Evolutionary conservation across 345 rosid species (phyloP), one percentile per base, ranked within the genome.

Genomic region (thale cress (Arabidopsis thaliana)): DNA sequence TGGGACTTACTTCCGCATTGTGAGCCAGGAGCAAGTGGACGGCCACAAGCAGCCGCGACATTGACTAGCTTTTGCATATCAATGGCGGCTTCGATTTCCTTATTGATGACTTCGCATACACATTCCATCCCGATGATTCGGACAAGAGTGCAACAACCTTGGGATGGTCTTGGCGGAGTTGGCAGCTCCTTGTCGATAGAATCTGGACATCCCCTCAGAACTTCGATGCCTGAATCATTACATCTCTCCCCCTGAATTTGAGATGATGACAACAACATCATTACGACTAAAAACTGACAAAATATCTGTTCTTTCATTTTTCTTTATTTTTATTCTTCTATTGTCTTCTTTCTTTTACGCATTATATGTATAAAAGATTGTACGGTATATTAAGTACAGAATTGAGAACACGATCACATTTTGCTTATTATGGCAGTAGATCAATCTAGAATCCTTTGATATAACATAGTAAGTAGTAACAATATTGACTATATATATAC

Each of bases 1-100:
- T 2, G 32, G 32, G 32, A 71, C 67, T 71, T 71, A 71, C 75
- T 71, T 49, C 67, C 75, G 50, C 75, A 71, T 0, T 71, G 67
- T 49, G 75, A 71, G 49, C 38, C 50, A 59, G 59, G 68, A 71
- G 33, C 51, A 71, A 71, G 75, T 3, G 68, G 75, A 37, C 23
- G 68, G 13, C 75, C 68, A 60, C 75, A 71, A 71, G 50, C 51
- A 8, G 75, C 49, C 2, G 75, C 68, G 4, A 71, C 30, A 2
- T 71, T 71, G 46, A 71, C 75, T 8, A 71, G 59, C 75, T 71
- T 71, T 49, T 60, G 67, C 68, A 71, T 60, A 49, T 71, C 75
- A 49, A 71, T 60, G 59, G 13, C 0, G 8, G 50, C 36, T 60
- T 60, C 67, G 12, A 60, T 25, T 48, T 0, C 0, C 20, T 71